These are phyloP conservation scores for Omphalea diandra DNA, from an alignment of 441 rosid genomes.

Conservation along the genomic window DNA sequence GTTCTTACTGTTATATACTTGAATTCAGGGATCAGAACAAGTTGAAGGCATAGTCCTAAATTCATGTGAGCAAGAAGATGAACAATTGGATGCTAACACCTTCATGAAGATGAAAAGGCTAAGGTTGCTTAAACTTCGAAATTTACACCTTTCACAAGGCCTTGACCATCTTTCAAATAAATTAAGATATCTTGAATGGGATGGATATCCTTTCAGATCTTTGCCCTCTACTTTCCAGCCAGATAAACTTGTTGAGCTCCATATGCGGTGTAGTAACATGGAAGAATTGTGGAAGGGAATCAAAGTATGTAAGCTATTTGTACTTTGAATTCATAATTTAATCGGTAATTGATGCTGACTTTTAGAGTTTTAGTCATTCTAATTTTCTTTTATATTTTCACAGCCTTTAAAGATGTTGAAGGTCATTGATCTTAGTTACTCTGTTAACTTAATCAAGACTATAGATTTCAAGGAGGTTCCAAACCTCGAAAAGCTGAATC, in stretches of 20 bases:
- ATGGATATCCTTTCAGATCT: constrained; percentile 13
- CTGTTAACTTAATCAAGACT: background rate
- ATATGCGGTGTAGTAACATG: constrained; percentile 12
- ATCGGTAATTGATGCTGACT: background rate
- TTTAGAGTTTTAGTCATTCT: background rate
- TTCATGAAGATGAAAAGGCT: background rate
- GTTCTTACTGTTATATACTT: too few species aligned
- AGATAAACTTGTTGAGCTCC: constrained; percentile 14
- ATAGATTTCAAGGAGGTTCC: constrained; percentile 7
- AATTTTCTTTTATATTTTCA: background rate
- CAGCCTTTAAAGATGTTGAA: constrained; percentile 16
- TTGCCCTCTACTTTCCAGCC: constrained; percentile 11
- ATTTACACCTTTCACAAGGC: too few species aligned
- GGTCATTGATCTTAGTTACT: constrained; percentile 22
- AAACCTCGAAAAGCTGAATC: constrained; percentile 17
- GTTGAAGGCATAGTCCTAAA: too few species aligned
- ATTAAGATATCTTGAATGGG: constrained; percentile 20
- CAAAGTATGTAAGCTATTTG: too few species aligned
- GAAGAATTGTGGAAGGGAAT: constrained; percentile 9
- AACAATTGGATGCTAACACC: too few species aligned
- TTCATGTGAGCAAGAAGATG: too few species aligned
- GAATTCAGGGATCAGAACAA: too few species aligned
- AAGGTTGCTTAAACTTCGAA: constrained; percentile 17
- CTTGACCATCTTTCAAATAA: constrained; percentile 11
- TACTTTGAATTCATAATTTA: too few species aligned